Evolutionary conservation across 805 yeast genomes (phyloP), one percentile per base, ranked within the genome.

Genomic region (Candida loeiensis): DNA sequence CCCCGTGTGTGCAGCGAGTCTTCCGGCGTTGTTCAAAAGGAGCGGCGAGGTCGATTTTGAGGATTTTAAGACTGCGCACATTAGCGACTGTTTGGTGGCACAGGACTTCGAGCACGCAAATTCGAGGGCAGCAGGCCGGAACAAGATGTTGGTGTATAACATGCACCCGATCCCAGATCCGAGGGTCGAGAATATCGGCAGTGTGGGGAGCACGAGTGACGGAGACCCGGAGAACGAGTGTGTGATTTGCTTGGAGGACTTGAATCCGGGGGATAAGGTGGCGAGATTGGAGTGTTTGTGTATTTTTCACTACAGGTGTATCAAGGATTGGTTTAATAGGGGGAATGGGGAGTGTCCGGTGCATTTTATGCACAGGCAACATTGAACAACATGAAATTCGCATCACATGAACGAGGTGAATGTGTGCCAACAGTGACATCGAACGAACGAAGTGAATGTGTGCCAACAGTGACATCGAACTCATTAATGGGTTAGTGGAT

Each of bases 271-370:
- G 2, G 93, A 89, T 40, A 83, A 82, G 53, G 91, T 93, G 13
- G 98, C 95, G 0, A 67, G 99, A 30, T 63, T 93, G 43, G 98
- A 91, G 59, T 93, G 99, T 58, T 70, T 93, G 11, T 93, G 99
- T 57, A 87, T 90, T 25, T 93, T 88, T 60, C 99, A 93, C 55
- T 89, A 89, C 57, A 69, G 76, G 47, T 93, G 99, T 62, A 93
- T 93, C 48, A 80, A 84, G 58, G 81, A 79, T 41, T 93, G 99
- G 99, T 87, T 91, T 53, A 75, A 80, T 43, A 89, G 85, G 58
- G 93, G 95, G 0, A 81, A 75, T 8, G 87, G 93, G 12, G 86
- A 82, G 47, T 88, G 96, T 58, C 96, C 96, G 2, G 87, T 88
- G 15, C 96, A 87, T 59, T 64, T 63, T 41, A 42, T 66, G 19